Percentiles rank a stretch among this genome's conserved stretches.
phyloP scores from a whole-genome alignment of 2,329 filamentous ascomycete genomes.

The Fusarium anthophilum region DNA sequence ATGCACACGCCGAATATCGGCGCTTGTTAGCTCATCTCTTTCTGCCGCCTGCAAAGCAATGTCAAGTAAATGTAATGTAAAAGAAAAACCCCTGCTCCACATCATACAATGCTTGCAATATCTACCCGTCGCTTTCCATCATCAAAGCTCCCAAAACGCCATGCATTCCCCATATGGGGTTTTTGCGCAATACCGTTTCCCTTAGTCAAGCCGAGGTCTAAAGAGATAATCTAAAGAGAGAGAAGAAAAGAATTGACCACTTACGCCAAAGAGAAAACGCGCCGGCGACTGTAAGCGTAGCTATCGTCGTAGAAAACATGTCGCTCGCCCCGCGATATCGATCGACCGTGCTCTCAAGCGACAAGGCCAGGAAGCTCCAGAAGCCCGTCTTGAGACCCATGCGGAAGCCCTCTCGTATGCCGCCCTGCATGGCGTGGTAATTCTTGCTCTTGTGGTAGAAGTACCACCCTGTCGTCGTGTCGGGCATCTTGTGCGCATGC shows the following conservation, averaged over 20 bases:
- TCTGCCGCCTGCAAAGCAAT: not conserved
- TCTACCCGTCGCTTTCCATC: slow-evolving; percentile 41
- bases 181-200: slow-evolving; percentile 10
- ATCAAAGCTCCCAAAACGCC: slow-evolving; percentile 18
- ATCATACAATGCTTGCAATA: slow-evolving; percentile 30
- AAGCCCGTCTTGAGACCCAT: slow-evolving; percentile 76
- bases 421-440: slow-evolving; percentile 83
- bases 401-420: slow-evolving; percentile 78
- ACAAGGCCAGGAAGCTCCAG: slow-evolving; percentile 80
- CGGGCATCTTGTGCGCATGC: slow-evolving; percentile 92
- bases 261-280: slow-evolving; percentile 87
- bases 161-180: slow-evolving; percentile 33
- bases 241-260: slow-evolving; percentile 45
- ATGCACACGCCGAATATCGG: slow-evolving; percentile 43
- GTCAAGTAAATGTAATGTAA: not conserved
- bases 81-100: not conserved
- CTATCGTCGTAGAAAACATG: slow-evolving; percentile 81
- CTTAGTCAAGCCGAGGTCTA: slow-evolving; percentile 23
- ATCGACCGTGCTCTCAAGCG: slow-evolving; percentile 87
- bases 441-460: slow-evolving; percentile 99
- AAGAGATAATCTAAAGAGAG: not conserved
- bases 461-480: slow-evolving; percentile 87
- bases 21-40: slow-evolving; percentile 36
- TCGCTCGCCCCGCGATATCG: slow-evolving; percentile 75
- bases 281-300: slow-evolving; percentile 85